Evolutionary conservation across 345 rosid genomes (phyloP).

Genomic region (Gossypium anomalum): DNA sequence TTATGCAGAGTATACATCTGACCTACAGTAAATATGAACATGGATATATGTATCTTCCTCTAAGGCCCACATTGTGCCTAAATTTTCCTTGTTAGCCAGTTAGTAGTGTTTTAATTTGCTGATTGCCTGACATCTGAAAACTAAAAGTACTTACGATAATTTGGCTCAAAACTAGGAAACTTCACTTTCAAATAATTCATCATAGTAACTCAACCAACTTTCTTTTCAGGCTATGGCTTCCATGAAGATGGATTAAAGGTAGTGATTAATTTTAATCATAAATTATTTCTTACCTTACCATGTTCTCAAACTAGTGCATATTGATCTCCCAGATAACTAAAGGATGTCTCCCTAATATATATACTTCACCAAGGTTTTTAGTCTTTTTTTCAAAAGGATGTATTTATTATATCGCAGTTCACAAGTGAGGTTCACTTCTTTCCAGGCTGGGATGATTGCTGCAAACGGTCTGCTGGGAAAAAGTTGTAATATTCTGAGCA

Average conservation of each 20-base stretch:
- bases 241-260: slow-evolving; percentile 95
- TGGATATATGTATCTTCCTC: not conserved
- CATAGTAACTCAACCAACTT: slow-evolving; percentile 4
- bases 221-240: slow-evolving; percentile 82
- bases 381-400: not conserved
- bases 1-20: not conserved
- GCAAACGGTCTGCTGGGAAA: slow-evolving; percentile 65
- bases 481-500: slow-evolving; percentile 35
- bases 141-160: not conserved
- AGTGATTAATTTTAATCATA: slow-evolving; percentile 8
- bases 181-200: not conserved
- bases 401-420: not conserved
- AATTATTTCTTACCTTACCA: not conserved
- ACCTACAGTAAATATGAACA: not conserved
- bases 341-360: not conserved
- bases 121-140: not conserved
- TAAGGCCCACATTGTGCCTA: not conserved
- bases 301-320: not conserved
- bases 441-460: slow-evolving; percentile 72
- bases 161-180: not conserved
- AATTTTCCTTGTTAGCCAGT: too few species aligned
- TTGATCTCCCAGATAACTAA: not conserved
- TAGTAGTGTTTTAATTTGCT: not conserved
- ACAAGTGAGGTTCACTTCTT: not conserved
- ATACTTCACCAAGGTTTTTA: not conserved